Percentiles rank a stretch among this genome's conserved stretches.
These are phyloP conservation scores for Oryza glaberrima DNA, from an alignment of 176 grass and related monocot species.

Conservation along the genomic window DNA sequence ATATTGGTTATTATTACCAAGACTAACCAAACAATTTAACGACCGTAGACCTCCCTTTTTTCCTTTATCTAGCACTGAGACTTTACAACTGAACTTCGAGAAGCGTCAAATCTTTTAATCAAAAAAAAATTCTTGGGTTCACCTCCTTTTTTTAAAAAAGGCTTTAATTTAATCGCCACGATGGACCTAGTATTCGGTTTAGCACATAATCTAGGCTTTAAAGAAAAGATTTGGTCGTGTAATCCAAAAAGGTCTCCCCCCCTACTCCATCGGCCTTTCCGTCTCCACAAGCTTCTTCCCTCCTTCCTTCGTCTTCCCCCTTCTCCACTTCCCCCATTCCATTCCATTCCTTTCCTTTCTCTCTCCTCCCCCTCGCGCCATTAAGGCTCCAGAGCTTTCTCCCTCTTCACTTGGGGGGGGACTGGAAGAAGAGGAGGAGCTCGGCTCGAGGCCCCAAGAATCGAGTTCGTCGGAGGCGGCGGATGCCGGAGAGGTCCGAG, in stretches of 20 bases:
- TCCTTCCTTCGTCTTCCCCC: conserved; percentile 39
- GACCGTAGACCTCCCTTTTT: too few relatives aligned
- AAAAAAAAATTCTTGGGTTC: background rate
- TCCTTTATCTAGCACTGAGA: too few relatives aligned
- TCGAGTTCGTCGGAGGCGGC: conserved; percentile 14
- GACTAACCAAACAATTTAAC: too few relatives aligned
- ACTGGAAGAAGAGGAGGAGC: background rate
- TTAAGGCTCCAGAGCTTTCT: conserved; percentile 6
- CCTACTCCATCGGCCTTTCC: conserved; percentile 30
- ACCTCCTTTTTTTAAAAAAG: background rate
- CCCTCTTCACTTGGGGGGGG: conserved; percentile 11
- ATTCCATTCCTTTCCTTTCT: background rate
- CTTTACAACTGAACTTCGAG: too few relatives aligned
- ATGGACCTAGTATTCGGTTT: background rate
- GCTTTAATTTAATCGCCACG: background rate
- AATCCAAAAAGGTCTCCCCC: background rate
- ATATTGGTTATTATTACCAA: too few relatives aligned
- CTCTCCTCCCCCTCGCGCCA: background rate
- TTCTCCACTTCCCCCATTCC: background rate
- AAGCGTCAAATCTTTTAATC: background rate
- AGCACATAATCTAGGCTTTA: background rate
- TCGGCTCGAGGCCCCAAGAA: background rate
- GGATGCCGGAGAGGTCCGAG: conserved; percentile 42
- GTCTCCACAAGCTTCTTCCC: conserved; percentile 49
- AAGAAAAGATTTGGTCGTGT: background rate